Conservation (phyloP, 2,329 filamentous ascomycete genomes). For the Hypoxylon sp. region DNA sequence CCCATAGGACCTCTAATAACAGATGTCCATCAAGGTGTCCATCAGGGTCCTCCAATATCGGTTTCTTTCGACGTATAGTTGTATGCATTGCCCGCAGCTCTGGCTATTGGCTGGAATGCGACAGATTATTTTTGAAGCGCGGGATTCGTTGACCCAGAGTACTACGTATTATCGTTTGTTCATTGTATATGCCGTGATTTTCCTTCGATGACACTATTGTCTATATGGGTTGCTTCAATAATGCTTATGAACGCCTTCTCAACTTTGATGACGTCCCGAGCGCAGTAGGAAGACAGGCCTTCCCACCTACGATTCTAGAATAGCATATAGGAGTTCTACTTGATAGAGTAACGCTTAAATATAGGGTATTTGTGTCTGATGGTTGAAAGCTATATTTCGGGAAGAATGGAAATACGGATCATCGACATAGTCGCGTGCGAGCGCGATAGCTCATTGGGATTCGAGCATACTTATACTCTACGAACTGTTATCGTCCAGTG, state of each 20-base stretch:
- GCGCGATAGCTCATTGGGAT: neutral
- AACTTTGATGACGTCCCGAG: too few relatives aligned
- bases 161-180: neutral
- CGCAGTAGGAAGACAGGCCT: too few relatives aligned
- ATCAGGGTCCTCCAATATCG: conserved; percentile 5
- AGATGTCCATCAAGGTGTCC: conserved; percentile 36
- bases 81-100: neutral
- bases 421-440: neutral
- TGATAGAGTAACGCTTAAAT: neutral
- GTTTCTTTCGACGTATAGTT: neutral
- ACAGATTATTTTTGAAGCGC: conserved; percentile 7
- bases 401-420: neutral
- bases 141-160: neutral
- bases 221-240: too few relatives aligned
- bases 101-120: conserved; percentile 8
- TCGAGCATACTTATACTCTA: neutral
- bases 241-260: too few relatives aligned
- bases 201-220: neutral
- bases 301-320: too few relatives aligned
- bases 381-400: neutral
- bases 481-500: neutral
- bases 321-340: too few relatives aligned
- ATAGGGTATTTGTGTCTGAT: neutral
- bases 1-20: conserved; percentile 7
- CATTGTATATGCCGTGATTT: neutral